Percentiles rank a stretch among this genome's conserved stretches.
Evolutionary conservation across 441 rosid species (phyloP).

Genomic region (Gossypium gossypioides): DNA sequence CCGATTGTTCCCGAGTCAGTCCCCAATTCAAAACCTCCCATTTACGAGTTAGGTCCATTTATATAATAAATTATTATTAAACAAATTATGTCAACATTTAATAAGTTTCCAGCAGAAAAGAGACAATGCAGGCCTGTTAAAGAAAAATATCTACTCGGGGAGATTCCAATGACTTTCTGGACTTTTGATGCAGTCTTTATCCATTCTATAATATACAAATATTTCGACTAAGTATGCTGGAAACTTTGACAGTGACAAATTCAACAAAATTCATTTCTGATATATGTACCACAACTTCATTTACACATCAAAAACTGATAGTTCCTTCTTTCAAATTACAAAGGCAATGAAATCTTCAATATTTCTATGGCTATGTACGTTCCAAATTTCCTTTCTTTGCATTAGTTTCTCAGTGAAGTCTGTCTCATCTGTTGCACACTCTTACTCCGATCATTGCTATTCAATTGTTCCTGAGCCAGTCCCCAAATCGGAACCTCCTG

Average conservation of each 20-base stretch:
- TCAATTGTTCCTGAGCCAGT: slow-evolving; percentile 12
- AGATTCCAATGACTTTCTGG: neutral
- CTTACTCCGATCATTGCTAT: slow-evolving; percentile 20
- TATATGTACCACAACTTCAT: too few species aligned
- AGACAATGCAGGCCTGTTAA: neutral
- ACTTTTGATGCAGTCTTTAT: neutral
- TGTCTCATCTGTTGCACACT: neutral
- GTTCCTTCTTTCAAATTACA: neutral
- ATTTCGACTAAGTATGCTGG: neutral
- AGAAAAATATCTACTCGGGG: too few species aligned
- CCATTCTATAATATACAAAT: neutral
- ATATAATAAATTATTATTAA: too few species aligned
- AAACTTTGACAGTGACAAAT: neutral
- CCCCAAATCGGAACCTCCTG: neutral
- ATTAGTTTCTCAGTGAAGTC: neutral
- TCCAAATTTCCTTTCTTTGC: neutral
- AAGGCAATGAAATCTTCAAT: slow-evolving; percentile 9
- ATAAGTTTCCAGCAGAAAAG: neutral
- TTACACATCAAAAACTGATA: neutral
- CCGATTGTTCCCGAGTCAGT: slow-evolving; percentile 11
- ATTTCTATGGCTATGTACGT: neutral
- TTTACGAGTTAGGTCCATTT: neutral
- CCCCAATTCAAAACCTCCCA: neutral
- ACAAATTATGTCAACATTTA: too few species aligned
- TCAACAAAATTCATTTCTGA: neutral